Evolutionary conservation across 768 basidiomycete genomes (phyloP), one percentile per base, ranked within the genome.

Genomic region (Mycena albidolilacea): DNA sequence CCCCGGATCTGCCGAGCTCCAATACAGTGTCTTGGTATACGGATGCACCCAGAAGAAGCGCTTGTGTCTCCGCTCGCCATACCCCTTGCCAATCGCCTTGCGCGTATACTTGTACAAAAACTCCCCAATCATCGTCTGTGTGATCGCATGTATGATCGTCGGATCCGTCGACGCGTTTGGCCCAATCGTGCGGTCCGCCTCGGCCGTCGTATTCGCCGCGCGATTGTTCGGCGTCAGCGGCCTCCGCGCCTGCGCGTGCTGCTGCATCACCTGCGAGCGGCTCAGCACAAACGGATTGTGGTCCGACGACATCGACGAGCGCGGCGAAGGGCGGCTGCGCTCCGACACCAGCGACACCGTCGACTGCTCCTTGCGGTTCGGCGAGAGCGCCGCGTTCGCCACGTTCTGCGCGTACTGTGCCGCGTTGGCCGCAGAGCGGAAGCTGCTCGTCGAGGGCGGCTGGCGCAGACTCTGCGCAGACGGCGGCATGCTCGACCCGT

Each of bases 11-110:
- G 92, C 91, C 19, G 95, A 93, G 78, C 95, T 96, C 98, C 98
- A 99, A 82, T 99, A 98, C 70, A 99, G 79, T 6, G 97, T 98
- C 86, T 95, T 96, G 50, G 97, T 99, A 81, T 99, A 99, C 21
- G 98, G 98, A 82, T 99, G 97, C n/a, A 99, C 92, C 98, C 98
- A 99, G 89, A 99, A 98, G 91, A 97, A 99, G 46, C 98, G 88
- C 81, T 91, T 92, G 83, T 99, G 98, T 64, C 97, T 86, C 80
- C 90, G 92, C 81, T 96, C 93, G 23, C 95, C 95, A 80, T 96
- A 90, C 14, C 96, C 97, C 82, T 95, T 97, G 30, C 97, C 96
- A 78, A 99, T 90, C 19, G 94, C 84, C 69, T 91, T 89, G 64
- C 97, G 89, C 10, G 97, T 98, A 83, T 99, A 98, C 87, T 99